These are phyloP conservation scores for Brettanomyces sp. DNA, from an alignment of 805 yeast species.

Conservation along the genomic window DNA sequence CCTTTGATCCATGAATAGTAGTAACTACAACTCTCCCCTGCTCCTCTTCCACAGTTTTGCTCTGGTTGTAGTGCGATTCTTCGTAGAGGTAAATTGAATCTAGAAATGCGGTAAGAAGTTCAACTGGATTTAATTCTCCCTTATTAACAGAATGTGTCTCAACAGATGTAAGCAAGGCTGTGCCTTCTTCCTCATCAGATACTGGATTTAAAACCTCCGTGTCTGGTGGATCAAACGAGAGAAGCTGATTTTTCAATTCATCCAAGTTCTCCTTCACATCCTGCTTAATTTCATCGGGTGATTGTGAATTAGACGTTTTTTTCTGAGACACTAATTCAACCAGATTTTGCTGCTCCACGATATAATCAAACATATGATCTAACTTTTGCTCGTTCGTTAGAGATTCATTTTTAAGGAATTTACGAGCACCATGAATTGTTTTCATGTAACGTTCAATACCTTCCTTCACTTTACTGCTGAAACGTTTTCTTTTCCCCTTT, in stretches of 20 bases:
- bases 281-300: slow-evolving; percentile 12
- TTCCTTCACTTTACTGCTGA: slow-evolving; percentile 11
- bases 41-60: slow-evolving; percentile 1
- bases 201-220: slow-evolving; percentile 9
- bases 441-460: slow-evolving; percentile 22
- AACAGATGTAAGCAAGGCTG: neutral
- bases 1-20: slow-evolving; percentile 89
- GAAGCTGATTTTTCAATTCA: slow-evolving; percentile 21
- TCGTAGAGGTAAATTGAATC: slow-evolving; percentile 25
- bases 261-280: slow-evolving; percentile 17
- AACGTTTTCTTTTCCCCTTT: slow-evolving; percentile 7
- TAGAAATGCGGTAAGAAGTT: slow-evolving; percentile 21
- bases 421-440: slow-evolving; percentile 17
- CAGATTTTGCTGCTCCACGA: slow-evolving; percentile 13
- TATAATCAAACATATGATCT: slow-evolving; percentile 13
- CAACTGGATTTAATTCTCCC: slow-evolving; percentile 4
- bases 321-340: slow-evolving; percentile 4
- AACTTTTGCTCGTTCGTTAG: slow-evolving; percentile 3
- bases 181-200: slow-evolving; percentile 7
- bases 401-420: slow-evolving; percentile 5
- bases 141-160: slow-evolving; percentile 4
- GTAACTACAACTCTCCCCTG: slow-evolving; percentile 36
- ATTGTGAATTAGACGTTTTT: neutral
- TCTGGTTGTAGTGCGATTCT: slow-evolving; percentile 8
- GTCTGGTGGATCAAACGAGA: slow-evolving; percentile 17